Conservation (phyloP, 108 stramenopile genomes). For the Cyclostephanos tholiformis region DNA sequence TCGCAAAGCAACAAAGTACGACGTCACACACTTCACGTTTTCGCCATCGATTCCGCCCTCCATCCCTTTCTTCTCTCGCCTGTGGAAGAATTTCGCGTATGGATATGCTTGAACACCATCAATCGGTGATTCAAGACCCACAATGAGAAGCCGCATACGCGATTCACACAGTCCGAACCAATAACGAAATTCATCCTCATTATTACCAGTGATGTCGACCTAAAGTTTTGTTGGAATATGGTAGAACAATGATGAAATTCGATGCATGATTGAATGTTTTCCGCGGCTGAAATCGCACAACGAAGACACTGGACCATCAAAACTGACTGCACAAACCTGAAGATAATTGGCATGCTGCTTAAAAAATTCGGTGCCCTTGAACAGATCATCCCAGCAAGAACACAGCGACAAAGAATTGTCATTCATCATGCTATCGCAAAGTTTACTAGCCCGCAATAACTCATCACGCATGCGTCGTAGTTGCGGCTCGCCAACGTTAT, state of each 20-base stretch:
- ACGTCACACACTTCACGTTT: slow-evolving; percentile 36
- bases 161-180: slow-evolving; percentile 85
- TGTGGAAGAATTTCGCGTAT: slow-evolving; percentile 65
- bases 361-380: slow-evolving; percentile 58
- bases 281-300: neutral
- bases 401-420: slow-evolving; percentile 10
- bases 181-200: slow-evolving; percentile 56
- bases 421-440: slow-evolving; percentile 27
- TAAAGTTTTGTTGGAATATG: slow-evolving; percentile 44
- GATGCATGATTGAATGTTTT: neutral
- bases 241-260: slow-evolving; percentile 34
- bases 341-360: slow-evolving; percentile 48
- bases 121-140: slow-evolving; percentile 61
- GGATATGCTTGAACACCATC: slow-evolving; percentile 63
- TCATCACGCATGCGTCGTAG: slow-evolving; percentile 82
- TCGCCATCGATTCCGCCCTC: neutral
- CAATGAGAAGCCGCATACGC: slow-evolving; percentile 64
- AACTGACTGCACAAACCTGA: slow-evolving; percentile 17
- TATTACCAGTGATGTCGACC: slow-evolving; percentile 60
- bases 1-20: slow-evolving; percentile 71
- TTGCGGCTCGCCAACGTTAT: slow-evolving; percentile 92
- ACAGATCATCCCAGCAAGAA: slow-evolving; percentile 46
- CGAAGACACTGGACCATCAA: neutral
- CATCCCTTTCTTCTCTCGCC: slow-evolving; percentile 21
- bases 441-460: slow-evolving; percentile 55